Percentiles rank a stretch among this genome's conserved stretches.
These are phyloP conservation scores for Ophiosphaerella korrae DNA, from an alignment of 2,329 filamentous ascomycete species.

Conservation along the genomic window DNA sequence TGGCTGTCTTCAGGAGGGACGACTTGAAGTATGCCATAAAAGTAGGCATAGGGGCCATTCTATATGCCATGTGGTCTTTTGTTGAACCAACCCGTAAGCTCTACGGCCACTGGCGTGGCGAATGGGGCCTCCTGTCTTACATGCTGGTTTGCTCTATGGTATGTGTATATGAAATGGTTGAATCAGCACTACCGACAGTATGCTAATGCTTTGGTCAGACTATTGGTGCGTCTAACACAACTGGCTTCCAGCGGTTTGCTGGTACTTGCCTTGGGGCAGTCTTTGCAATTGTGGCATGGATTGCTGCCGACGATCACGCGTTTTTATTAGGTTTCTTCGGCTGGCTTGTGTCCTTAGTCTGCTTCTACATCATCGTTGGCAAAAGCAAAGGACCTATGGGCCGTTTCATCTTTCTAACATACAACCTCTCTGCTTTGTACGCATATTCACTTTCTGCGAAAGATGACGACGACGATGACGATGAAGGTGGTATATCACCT, in stretches of 20 bases:
- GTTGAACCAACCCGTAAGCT: slow-evolving; percentile 75
- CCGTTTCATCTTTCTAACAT: slow-evolving; percentile 91
- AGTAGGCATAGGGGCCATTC: slow-evolving; percentile 84
- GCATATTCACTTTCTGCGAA: slow-evolving; percentile 85
- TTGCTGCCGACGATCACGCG: slow-evolving; percentile 73
- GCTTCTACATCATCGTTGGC: slow-evolving; percentile 88
- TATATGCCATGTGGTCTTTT: slow-evolving; percentile 91
- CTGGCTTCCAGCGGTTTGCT: slow-evolving; percentile 81
- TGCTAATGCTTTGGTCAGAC: slow-evolving; percentile 55
- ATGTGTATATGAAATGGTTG: slow-evolving; percentile 1
- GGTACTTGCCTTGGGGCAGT: slow-evolving; percentile 83
- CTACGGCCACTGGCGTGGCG: slow-evolving; percentile 88
- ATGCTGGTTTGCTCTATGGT: slow-evolving; percentile 96
- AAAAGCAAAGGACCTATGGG: slow-evolving; percentile 86
- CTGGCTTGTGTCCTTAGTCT: slow-evolving; percentile 78
- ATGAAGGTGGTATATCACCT: slow-evolving; percentile 81
- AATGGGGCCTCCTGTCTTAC: slow-evolving; percentile 95
- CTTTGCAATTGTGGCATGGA: slow-evolving; percentile 79
- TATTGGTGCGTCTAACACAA: slow-evolving; percentile 93
- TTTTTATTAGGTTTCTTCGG: slow-evolving; percentile 79
- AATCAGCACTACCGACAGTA: too few relatives aligned
- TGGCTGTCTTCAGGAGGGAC: slow-evolving; percentile 65
- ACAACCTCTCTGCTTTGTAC: slow-evolving; percentile 93
- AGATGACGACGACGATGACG: slow-evolving; percentile 79
- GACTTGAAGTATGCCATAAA: slow-evolving; percentile 85